Base-by-base conservation (phyloP, 768 basidiomycete genomes). In the Rossbeevera mucosa region DNA sequence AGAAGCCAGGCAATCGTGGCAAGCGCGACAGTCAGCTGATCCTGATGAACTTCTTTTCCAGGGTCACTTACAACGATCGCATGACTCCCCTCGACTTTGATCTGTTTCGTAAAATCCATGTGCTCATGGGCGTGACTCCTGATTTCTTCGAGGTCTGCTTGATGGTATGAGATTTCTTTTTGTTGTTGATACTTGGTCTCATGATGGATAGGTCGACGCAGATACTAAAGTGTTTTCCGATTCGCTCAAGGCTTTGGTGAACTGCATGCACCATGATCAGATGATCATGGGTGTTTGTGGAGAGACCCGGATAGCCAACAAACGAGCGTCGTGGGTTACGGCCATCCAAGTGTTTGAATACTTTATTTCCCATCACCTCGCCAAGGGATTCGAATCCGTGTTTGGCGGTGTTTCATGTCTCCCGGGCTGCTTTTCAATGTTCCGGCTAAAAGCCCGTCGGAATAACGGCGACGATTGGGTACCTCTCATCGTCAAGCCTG, bases 391-490 rank as follows among this genome's bases (percentile, higher is more conserved):
- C 72, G 96, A 99, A 70, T 94, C 96, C 20, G 93, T 96, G 22
- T 98, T 99, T 64, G 96, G 96, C 65, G 96, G 96, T 82, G 96
- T 99, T 52, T 94, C 96, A 12, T 99, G 96, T 76, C 76, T 98
- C 25, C 96, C 96, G 0, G 96, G 96, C n/a, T 99, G 96, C 71
- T 99, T 99, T 75, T 96, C 94, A 48, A 99, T 99, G 95, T 98
- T 98, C 73, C 80, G 96, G 48, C 78, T 99, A 65, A 99, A 99
- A 70, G 94, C 94, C 7, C 81, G 96, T 49, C 92, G 87, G 64
- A 68, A 80, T 16, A 79, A 79, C 20, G 94, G 94, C 48, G 91
- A 94, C 55, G 96, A 99, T 64, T 99, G 96, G 96, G 80, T 99
- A 21, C 96, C 96, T 5, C 82, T 99, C 56, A 90, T 99, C 65